phyloP scores from a whole-genome alignment of 225 moss, liverwort and hornwort genomes.

The Pseudisothecium myosuroides region DNA sequence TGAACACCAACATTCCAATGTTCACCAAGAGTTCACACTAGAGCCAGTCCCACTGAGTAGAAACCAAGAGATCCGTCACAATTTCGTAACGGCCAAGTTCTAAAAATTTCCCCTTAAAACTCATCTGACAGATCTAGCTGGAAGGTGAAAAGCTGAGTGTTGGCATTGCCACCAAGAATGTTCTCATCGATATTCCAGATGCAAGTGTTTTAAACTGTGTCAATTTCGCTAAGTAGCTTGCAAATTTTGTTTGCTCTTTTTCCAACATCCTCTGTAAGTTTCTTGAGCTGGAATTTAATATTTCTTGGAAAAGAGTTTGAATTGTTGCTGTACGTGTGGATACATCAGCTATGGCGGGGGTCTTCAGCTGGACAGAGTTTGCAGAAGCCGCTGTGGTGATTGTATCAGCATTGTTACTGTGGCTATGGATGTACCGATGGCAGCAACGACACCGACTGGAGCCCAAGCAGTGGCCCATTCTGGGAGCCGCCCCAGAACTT shows the following conservation, averaged over 20 bases:
- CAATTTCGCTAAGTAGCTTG: background rate
- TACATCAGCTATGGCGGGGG: background rate
- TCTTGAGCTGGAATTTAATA: background rate
- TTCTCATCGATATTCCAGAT: background rate
- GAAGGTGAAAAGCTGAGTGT: background rate
- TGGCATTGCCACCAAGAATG: background rate
- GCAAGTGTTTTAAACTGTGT: background rate
- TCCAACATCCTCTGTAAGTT: no score
- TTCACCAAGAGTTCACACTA: background rate
- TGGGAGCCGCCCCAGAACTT: background rate
- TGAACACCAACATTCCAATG: background rate
- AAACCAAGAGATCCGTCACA: background rate
- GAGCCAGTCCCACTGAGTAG: background rate
- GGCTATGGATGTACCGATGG: constrained; percentile 12
- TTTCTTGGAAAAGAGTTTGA: background rate
- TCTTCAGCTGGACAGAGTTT: background rate
- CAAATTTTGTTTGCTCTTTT: background rate
- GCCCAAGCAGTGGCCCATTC: constrained; percentile 31
- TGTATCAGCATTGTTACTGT: background rate
- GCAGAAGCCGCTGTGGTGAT: background rate
- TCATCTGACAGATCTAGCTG: background rate
- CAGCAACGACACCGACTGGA: background rate
- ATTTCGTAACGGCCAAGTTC: background rate
- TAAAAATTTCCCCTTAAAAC: background rate
- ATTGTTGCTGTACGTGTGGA: background rate